These are phyloP conservation scores for Cladosporium austrohemisphaericum DNA, from an alignment of 2,329 filamentous ascomycete species.

Conservation along the genomic window DNA sequence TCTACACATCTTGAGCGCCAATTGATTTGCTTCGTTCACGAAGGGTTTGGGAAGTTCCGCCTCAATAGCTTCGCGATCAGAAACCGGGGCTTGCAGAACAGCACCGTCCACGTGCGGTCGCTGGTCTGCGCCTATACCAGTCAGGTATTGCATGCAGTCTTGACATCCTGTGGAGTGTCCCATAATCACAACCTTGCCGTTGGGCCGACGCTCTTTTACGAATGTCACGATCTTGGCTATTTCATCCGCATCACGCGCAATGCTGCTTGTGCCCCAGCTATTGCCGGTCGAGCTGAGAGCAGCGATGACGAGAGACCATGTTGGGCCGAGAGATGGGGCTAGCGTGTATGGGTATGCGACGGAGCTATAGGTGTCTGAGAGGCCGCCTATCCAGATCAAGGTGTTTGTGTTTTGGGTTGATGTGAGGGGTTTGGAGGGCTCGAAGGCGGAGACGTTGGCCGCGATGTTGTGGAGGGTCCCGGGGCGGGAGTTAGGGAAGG, in stretches of 20 bases:
- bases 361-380: slow-evolving; percentile 66
- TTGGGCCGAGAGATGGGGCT: slow-evolving; percentile 44
- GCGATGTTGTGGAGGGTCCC: slow-evolving; percentile 43
- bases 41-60: slow-evolving; percentile 42
- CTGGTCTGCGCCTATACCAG: slow-evolving; percentile 29
- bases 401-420: slow-evolving; percentile 47
- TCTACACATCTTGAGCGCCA: slow-evolving; percentile 54
- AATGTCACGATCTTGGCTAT: slow-evolving; percentile 51
- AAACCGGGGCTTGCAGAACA: slow-evolving; percentile 76
- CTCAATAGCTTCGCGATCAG: slow-evolving; percentile 65
- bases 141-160: slow-evolving; percentile 63
- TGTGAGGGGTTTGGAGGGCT: slow-evolving; percentile 34
- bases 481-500: slow-evolving; percentile 15
- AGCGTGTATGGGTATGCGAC: slow-evolving; percentile 55
- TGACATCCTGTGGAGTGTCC: slow-evolving; percentile 68
- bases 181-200: slow-evolving; percentile 61
- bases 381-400: slow-evolving; percentile 66
- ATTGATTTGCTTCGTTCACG: slow-evolving; percentile 38
- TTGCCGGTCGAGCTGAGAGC: slow-evolving; percentile 47
- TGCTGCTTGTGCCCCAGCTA: slow-evolving; percentile 52
- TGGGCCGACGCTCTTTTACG: slow-evolving; percentile 40
- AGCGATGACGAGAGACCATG: slow-evolving; percentile 49
- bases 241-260: slow-evolving; percentile 54
- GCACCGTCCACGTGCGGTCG: slow-evolving; percentile 64
- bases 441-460: slow-evolving; percentile 43